A percentile compares a stretch with the other conserved stretches of the same genome.
Evolutionary conservation across 2,329 filamentous ascomycete genomes (phyloP).

Genomic region (Hirsutella thompsonii): DNA sequence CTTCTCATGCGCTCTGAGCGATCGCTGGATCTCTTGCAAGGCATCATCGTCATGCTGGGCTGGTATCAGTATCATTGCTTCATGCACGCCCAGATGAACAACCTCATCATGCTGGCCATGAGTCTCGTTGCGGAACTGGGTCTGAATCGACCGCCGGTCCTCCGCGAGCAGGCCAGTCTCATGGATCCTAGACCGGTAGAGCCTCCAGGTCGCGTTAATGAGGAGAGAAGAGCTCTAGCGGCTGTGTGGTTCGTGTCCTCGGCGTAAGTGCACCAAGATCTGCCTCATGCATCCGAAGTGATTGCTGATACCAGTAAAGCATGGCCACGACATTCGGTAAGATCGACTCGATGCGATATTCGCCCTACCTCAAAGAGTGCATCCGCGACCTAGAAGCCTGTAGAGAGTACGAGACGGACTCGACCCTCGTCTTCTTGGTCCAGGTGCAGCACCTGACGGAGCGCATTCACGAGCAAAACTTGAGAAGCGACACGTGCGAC

Average conservation of each 20-base stretch:
- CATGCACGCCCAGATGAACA: conserved; percentile 37
- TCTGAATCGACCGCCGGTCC: conserved; percentile 25
- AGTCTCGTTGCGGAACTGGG: conserved; percentile 34
- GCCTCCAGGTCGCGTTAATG: conserved; percentile 28
- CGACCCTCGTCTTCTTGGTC: conserved; percentile 30
- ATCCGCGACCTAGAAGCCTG: conserved; percentile 28
- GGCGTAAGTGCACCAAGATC: conserved; percentile 23
- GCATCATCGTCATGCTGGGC: conserved; percentile 33
- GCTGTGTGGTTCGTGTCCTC: conserved; percentile 43
- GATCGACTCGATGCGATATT: conserved; percentile 36
- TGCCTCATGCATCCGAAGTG: neutral
- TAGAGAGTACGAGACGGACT: conserved; percentile 33
- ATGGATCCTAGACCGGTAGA: conserved; percentile 27
- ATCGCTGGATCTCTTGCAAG: conserved; percentile 35
- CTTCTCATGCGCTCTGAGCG: conserved; percentile 35
- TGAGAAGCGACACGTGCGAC: conserved; percentile 19
- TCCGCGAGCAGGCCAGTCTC: conserved; percentile 28
- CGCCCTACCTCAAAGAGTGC: conserved; percentile 38
- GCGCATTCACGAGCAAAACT: conserved; percentile 30
- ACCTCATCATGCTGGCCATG: conserved; percentile 33
- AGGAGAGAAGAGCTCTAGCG: conserved; percentile 37
- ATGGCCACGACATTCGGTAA: conserved; percentile 28
- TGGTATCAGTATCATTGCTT: conserved; percentile 44
- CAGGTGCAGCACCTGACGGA: conserved; percentile 37
- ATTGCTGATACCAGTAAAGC: conserved; percentile 11